These are phyloP conservation scores for Hypomontagnella monticulosa DNA, from an alignment of 495 filamentous ascomycete species.

Conservation along the genomic window DNA sequence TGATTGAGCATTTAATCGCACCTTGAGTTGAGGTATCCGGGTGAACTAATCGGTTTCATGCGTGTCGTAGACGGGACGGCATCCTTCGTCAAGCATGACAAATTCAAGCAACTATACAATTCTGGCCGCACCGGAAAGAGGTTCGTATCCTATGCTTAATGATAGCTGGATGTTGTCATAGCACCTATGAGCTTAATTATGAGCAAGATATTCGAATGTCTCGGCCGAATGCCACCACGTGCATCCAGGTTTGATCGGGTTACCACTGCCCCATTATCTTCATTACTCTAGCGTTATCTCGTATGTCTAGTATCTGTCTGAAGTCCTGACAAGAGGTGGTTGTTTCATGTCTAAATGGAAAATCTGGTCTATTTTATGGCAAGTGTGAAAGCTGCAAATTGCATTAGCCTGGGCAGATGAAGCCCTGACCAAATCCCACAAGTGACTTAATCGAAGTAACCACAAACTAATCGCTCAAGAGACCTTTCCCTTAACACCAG, in stretches of 20 bases:
- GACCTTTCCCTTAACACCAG: slow-evolving; percentile 65
- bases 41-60: not conserved
- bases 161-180: not conserved
- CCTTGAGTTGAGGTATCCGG: not conserved
- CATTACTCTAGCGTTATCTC: too few relatives aligned
- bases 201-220: too few relatives aligned
- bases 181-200: too few relatives aligned
- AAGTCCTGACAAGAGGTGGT: too few relatives aligned
- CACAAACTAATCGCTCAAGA: slow-evolving; percentile 32
- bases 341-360: too few relatives aligned
- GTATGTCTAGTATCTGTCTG: not conserved
- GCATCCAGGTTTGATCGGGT: too few relatives aligned
- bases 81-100: slow-evolving; percentile 8
- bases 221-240: too few relatives aligned
- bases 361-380: slow-evolving; percentile 30
- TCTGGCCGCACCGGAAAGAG: not conserved
- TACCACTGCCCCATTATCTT: too few relatives aligned
- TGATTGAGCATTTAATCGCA: not conserved
- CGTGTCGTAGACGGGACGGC: slow-evolving; percentile 3
- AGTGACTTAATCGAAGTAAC: slow-evolving; percentile 2
- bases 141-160: not conserved
- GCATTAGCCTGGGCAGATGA: slow-evolving; percentile 13
- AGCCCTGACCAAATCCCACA: slow-evolving; percentile 20
- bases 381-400: slow-evolving; percentile 3
- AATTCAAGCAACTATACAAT: not conserved